Conservation (phyloP, 2,329 filamentous ascomycete species). For the Aspergillus awamori region DNA sequence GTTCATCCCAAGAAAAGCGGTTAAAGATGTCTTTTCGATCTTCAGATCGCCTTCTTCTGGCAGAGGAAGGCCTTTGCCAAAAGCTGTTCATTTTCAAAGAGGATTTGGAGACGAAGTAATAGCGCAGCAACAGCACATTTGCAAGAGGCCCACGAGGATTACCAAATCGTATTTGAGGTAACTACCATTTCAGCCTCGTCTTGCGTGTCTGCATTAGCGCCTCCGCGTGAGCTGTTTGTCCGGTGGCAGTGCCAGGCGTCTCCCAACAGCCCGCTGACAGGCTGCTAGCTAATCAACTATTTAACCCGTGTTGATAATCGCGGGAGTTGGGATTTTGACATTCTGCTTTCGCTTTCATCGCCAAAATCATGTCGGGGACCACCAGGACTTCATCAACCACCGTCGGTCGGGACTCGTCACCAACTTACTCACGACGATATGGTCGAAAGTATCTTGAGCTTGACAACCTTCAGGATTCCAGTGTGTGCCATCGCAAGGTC, state of each 20-base stretch:
- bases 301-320: not conserved
- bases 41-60: rapidly evolving
- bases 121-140: not conserved
- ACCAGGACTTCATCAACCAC: not conserved
- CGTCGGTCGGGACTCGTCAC: not conserved
- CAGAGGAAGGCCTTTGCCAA: not conserved
- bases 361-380: not conserved
- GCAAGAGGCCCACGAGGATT: not conserved
- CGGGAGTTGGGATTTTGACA: not conserved
- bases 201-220: too few relatives aligned
- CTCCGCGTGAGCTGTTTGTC: too few relatives aligned
- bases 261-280: too few relatives aligned
- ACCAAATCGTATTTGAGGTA: not conserved
- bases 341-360: too few relatives aligned
- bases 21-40: not conserved
- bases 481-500: slow-evolving; percentile 15
- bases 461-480: slow-evolving; percentile 12
- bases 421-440: not conserved
- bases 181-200: too few relatives aligned
- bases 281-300: too few relatives aligned
- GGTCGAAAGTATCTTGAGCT: slow-evolving; percentile 13
- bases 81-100: not conserved
- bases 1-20: not conserved
- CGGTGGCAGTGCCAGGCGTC: too few relatives aligned
- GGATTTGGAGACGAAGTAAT: not conserved